phyloP scores from a whole-genome alignment of 106 monocot genomes.

The Dendrobium chrysotoxum region DNA sequence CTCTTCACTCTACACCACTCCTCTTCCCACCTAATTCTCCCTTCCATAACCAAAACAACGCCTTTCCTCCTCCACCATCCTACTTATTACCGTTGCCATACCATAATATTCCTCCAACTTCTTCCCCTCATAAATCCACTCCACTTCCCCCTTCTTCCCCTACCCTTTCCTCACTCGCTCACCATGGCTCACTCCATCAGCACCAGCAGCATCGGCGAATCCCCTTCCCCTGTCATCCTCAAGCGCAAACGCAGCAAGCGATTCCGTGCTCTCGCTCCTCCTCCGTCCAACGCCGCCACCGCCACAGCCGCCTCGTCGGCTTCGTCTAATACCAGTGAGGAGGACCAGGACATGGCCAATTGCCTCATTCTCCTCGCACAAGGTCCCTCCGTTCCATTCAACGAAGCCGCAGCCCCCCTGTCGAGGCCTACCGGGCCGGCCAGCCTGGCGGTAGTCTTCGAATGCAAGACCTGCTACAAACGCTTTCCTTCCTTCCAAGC shows the following conservation, averaged over 20 bases:
- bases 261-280: background rate
- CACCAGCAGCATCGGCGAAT: slow-evolving; percentile 8
- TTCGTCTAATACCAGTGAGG: slow-evolving; percentile 25
- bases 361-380: slow-evolving; percentile 73
- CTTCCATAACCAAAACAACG: background rate
- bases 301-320: background rate
- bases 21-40: slow-evolving; percentile 9
- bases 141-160: background rate
- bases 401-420: background rate
- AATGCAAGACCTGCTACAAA: slow-evolving; percentile 3
- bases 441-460: too few relatives aligned
- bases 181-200: slow-evolving; percentile 3
- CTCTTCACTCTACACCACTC: slow-evolving; percentile 9
- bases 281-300: background rate
- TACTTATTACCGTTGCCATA: background rate
- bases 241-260: slow-evolving; percentile 44
- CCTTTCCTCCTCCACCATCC: background rate
- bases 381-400: slow-evolving; percentile 10
- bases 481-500: slow-evolving; percentile 51
- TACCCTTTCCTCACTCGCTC: slow-evolving; percentile 6
- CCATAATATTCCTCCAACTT: background rate
- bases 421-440: background rate
- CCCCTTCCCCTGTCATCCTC: background rate
- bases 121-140: background rate
- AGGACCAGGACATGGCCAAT: slow-evolving; percentile 46